phyloP scores from a whole-genome alignment of 1,284 basidiomycete species.

The Leccinum subspadiceum region DNA sequence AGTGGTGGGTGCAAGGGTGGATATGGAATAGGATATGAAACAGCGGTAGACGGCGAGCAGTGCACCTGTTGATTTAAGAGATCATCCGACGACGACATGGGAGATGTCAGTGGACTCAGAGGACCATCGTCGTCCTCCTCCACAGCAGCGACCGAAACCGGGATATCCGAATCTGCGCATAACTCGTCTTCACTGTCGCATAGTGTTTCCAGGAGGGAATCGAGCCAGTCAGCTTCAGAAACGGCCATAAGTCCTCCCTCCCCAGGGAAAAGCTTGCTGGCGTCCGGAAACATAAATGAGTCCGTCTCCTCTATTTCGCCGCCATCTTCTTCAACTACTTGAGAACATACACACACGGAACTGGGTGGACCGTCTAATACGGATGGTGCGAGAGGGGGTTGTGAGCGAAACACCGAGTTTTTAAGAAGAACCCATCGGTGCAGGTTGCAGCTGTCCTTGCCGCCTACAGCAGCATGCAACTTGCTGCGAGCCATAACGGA shows the following conservation, averaged over 20 bases:
- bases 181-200: slow-evolving; percentile 63
- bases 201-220: slow-evolving; percentile 70
- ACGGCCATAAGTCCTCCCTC: slow-evolving; percentile 37
- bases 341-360: slow-evolving; percentile 39
- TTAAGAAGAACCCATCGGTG: slow-evolving; percentile 83
- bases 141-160: slow-evolving; percentile 40
- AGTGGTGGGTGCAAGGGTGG: slow-evolving; percentile 58
- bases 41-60: slow-evolving; percentile 46
- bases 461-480: slow-evolving; percentile 58
- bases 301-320: slow-evolving; percentile 48
- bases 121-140: slow-evolving; percentile 55
- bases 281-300: slow-evolving; percentile 77
- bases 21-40: slow-evolving; percentile 64
- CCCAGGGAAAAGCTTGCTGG: slow-evolving; percentile 50
- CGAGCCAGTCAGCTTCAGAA: slow-evolving; percentile 75
- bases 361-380: slow-evolving; percentile 29
- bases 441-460: slow-evolving; percentile 68
- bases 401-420: slow-evolving; percentile 69
- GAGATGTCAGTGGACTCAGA: slow-evolving; percentile 59
- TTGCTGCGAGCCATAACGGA: slow-evolving; percentile 70
- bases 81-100: slow-evolving; percentile 72
- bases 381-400: slow-evolving; percentile 36
- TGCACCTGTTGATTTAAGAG: slow-evolving; percentile 52
- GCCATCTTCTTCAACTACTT: slow-evolving; percentile 40
- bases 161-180: slow-evolving; percentile 41